phyloP scores from a whole-genome alignment of 371 early-diverging fungal species.

The Circinella umbellata region DNA sequence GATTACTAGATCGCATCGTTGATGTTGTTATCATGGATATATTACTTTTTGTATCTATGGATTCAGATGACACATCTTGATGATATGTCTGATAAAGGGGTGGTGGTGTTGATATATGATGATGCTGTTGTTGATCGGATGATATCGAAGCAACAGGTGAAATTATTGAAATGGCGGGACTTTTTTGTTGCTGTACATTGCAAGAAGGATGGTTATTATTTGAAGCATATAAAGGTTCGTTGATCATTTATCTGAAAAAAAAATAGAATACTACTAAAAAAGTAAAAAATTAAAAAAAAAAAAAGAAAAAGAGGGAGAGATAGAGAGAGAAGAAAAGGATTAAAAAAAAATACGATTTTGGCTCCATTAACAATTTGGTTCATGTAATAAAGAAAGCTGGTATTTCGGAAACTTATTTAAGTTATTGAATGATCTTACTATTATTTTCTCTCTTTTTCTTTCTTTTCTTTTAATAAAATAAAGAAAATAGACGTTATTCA shows the following conservation, averaged over 20 bases:
- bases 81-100: neutral
- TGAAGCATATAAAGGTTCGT: slow-evolving; percentile 8
- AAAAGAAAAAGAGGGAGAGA: neutral
- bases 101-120: neutral
- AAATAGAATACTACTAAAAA: neutral
- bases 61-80: neutral
- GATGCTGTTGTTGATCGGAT: neutral
- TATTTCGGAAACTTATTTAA: slow-evolving; percentile 11
- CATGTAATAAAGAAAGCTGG: neutral
- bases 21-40: neutral
- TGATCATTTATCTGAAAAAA: slow-evolving; percentile 3
- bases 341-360: neutral
- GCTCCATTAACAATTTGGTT: neutral
- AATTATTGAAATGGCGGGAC: neutral
- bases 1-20: neutral
- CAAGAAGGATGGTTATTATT: neutral
- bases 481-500: too few species aligned
- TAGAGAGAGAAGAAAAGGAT: neutral
- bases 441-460: neutral
- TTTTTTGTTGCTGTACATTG: neutral
- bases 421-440: neutral
- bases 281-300: too few species aligned
- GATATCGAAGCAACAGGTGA: neutral
- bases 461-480: too few species aligned
- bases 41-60: neutral